Conservation (phyloP, 2,329 filamentous ascomycete species). For the Fusarium sp. region DNA sequence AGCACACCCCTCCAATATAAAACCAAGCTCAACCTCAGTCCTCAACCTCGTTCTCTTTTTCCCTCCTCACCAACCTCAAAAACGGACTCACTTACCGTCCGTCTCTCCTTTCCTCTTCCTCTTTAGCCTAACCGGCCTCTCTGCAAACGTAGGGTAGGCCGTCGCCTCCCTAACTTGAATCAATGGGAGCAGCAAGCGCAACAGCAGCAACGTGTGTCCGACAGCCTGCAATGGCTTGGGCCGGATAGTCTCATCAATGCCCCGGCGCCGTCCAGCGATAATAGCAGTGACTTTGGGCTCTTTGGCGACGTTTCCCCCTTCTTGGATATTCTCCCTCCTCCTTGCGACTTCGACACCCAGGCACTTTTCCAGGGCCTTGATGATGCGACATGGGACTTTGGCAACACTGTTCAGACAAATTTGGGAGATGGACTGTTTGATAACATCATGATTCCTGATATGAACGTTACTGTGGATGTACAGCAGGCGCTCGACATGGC, state of each 20-base stretch:
- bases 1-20: constrained; percentile 35
- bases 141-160: constrained; percentile 46
- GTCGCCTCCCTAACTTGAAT: constrained; percentile 47
- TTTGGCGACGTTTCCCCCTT: constrained; percentile 23
- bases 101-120: background rate
- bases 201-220: constrained; percentile 25
- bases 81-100: constrained; percentile 25
- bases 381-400: constrained; percentile 31
- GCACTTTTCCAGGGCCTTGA: constrained; percentile 19
- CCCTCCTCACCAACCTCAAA: constrained; percentile 27
- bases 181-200: constrained; percentile 42
- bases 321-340: constrained; percentile 40
- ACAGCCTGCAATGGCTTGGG: constrained; percentile 33
- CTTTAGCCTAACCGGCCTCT: constrained; percentile 42
- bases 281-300: constrained; percentile 27
- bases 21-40: constrained; percentile 10
- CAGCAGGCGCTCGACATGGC: constrained; percentile 31
- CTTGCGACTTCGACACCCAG: constrained; percentile 20
- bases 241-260: constrained; percentile 39
- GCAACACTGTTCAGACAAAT: constrained; percentile 5
- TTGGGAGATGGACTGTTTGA: constrained; percentile 30
- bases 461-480: constrained; percentile 10
- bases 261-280: constrained; percentile 27
- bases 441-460: constrained; percentile 29
- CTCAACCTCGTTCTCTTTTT: constrained; percentile 6